phyloP scores from a whole-genome alignment of 1,139 yeast species.

The Lodderomyces pseudojiufengensis region DNA sequence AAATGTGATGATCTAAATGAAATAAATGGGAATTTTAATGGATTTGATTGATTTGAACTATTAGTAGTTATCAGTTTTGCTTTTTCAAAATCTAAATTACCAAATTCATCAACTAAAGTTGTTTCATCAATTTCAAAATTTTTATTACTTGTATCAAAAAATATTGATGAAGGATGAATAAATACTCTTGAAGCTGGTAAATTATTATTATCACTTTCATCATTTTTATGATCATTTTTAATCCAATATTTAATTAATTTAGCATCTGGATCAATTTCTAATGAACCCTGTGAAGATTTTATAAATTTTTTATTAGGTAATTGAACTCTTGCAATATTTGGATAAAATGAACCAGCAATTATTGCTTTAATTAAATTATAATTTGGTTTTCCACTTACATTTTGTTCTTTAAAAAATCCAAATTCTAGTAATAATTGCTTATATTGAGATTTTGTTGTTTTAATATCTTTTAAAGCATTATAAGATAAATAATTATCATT shows the following conservation, averaged over 20 bases:
- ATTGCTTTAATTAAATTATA: conserved; percentile 57
- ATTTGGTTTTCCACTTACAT: conserved; percentile 43
- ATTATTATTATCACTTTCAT: conserved; percentile 12
- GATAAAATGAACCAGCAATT: conserved; percentile 77
- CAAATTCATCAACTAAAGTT: conserved; percentile 30
- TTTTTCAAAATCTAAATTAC: conserved; percentile 29
- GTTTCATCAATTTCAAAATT: conserved; percentile 20
- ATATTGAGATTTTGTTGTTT: conserved; percentile 67
- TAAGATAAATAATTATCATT: conserved; percentile 61
- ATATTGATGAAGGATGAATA: conserved; percentile 76
- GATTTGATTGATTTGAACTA: conserved; percentile 12
- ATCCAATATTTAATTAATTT: conserved; percentile 70
- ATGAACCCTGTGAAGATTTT: conserved; percentile 70
- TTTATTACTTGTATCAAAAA: conserved; percentile 42
- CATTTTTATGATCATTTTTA: conserved; percentile 45
- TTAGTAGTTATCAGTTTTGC: conserved; percentile 17
- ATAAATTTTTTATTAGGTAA: conserved; percentile 77
- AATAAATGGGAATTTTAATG: conserved; percentile 49
- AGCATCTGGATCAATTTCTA: conserved; percentile 83
- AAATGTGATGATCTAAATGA: conserved; percentile 54
- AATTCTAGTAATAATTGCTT: conserved; percentile 65
- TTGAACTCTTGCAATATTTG: conserved; percentile 77
- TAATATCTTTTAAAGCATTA: conserved; percentile 65
- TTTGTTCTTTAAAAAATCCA: conserved; percentile 52
- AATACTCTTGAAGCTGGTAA: conserved; percentile 68